Percentiles rank a stretch among this genome's conserved stretches.
These are phyloP conservation scores for Craspedostauros australis DNA, from an alignment of 108 stramenopile genomes.

Conservation along the genomic window DNA sequence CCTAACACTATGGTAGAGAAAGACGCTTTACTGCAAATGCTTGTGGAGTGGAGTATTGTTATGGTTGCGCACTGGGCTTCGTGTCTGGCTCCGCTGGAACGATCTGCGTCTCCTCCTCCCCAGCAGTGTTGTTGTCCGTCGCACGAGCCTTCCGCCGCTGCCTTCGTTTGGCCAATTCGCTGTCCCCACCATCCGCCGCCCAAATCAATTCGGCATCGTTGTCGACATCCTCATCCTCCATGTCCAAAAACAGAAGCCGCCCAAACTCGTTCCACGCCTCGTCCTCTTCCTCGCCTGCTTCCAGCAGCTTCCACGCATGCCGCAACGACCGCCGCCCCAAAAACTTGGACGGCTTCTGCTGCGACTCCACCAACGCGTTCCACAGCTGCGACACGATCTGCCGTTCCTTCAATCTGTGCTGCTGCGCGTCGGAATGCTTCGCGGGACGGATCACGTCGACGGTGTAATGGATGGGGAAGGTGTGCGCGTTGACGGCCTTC, in stretches of 20 bases:
- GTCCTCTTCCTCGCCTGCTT: neutral
- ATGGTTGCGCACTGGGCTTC: too few species aligned
- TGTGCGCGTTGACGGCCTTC: constrained; percentile 11
- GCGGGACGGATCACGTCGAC: constrained; percentile 1
- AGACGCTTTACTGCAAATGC: too few species aligned
- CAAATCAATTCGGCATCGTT: constrained; percentile 24
- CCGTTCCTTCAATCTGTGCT: constrained; percentile 12
- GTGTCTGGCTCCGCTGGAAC: too few species aligned
- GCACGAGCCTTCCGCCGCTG: constrained; percentile 14
- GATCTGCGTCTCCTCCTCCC: too few species aligned
- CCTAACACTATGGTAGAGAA: too few species aligned
- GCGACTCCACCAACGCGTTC: constrained; percentile 25
- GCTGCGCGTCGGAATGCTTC: neutral
- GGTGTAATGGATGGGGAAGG: constrained; percentile 20
- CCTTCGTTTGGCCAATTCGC: constrained; percentile 19
- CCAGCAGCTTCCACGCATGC: constrained; percentile 10
- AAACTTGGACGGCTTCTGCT: constrained; percentile 32
- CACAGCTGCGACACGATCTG: constrained; percentile 19
- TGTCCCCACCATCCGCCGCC: constrained; percentile 21
- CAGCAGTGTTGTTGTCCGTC: too few species aligned
- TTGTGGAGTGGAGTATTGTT: too few species aligned
- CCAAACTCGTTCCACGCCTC: neutral
- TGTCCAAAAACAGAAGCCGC: neutral
- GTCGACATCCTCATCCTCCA: constrained; percentile 6
- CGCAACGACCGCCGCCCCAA: constrained; percentile 20